phyloP scores from a whole-genome alignment of 2,329 filamentous ascomycete species.

The Elsinoe necatrix region DNA sequence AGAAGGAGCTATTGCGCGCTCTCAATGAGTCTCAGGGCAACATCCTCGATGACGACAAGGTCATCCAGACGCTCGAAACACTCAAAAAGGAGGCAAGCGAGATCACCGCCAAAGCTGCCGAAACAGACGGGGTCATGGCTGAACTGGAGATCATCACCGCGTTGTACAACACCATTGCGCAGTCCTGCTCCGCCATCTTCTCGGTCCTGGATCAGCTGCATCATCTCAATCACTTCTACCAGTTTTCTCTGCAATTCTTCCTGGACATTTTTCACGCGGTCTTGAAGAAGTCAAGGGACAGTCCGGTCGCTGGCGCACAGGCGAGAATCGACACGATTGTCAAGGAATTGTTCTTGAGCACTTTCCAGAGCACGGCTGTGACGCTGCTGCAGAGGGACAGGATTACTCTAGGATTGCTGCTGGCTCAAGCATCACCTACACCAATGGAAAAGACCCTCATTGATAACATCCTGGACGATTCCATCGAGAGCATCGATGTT shows the following conservation, averaged over 20 bases:
- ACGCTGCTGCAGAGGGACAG: constrained; percentile 89
- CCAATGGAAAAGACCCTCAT: constrained; percentile 87
- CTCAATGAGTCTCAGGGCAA: constrained; percentile 97
- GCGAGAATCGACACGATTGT: constrained; percentile 82
- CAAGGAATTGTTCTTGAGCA: constrained; percentile 79
- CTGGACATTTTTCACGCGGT: constrained; percentile 95
- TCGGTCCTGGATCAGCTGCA: constrained; percentile 94
- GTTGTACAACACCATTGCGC: constrained; percentile 87
- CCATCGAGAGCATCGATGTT: constrained; percentile 66
- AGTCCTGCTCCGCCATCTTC: constrained; percentile 94
- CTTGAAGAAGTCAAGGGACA: constrained; percentile 68
- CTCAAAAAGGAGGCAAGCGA: constrained; percentile 96
- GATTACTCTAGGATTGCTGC: constrained; percentile 86
- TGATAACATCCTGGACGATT: constrained; percentile 74
- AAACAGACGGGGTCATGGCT: constrained; percentile 95
- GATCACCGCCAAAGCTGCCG: constrained; percentile 90
- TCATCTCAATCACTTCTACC: constrained; percentile 98
- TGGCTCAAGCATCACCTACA: constrained; percentile 92
- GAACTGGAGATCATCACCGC: constrained; percentile 94
- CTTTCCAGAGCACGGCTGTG: constrained; percentile 88
- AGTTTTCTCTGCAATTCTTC: constrained; percentile 98
- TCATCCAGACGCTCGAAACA: constrained; percentile 95
- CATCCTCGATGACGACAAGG: constrained; percentile 94
- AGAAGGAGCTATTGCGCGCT: constrained; percentile 87
- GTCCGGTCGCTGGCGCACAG: constrained; percentile 50